Evolutionary conservation across 495 filamentous ascomycete genomes (phyloP).

Genomic region (Lasiosphaeria ovina): DNA sequence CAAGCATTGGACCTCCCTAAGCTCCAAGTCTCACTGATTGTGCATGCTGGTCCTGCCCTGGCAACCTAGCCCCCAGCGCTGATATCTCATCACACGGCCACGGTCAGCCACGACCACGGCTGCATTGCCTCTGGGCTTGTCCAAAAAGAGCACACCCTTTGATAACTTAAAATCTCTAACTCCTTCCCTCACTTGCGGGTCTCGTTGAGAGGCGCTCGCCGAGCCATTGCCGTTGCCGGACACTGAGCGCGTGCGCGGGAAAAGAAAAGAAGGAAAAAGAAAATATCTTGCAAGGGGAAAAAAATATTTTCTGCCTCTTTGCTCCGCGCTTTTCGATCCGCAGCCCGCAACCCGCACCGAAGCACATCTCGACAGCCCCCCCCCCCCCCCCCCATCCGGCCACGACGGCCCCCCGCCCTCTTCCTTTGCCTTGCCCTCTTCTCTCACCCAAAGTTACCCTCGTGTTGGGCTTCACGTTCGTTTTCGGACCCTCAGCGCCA

Average conservation of each 20-base stretch:
- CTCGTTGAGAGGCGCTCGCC: neutral
- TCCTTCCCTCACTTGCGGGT: neutral
- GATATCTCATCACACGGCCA: too few relatives aligned
- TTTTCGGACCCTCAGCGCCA: neutral
- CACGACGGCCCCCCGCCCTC: neutral
- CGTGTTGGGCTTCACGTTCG: conserved; percentile 3
- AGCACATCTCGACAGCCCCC: neutral
- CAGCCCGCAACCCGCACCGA: neutral
- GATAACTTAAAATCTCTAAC: too few relatives aligned
- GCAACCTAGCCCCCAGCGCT: too few relatives aligned
- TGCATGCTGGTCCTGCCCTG: too few relatives aligned
- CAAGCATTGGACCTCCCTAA: too few relatives aligned
- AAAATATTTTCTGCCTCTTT: neutral
- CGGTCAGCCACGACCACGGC: too few relatives aligned
- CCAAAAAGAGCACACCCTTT: too few relatives aligned
- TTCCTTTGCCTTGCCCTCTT: neutral
- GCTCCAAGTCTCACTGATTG: too few relatives aligned
- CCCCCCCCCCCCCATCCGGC: neutral
- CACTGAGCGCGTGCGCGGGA: conserved; percentile 1
- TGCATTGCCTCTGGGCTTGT: too few relatives aligned
- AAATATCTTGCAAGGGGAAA: neutral
- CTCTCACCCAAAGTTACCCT: neutral
- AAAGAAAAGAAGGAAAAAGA: neutral
- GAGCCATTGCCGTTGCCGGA: conserved; percentile 7
- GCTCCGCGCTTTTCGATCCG: neutral